These are phyloP conservation scores for Scedosporium minutisporum DNA, from an alignment of 2,329 filamentous ascomycete species.

Conservation along the genomic window DNA sequence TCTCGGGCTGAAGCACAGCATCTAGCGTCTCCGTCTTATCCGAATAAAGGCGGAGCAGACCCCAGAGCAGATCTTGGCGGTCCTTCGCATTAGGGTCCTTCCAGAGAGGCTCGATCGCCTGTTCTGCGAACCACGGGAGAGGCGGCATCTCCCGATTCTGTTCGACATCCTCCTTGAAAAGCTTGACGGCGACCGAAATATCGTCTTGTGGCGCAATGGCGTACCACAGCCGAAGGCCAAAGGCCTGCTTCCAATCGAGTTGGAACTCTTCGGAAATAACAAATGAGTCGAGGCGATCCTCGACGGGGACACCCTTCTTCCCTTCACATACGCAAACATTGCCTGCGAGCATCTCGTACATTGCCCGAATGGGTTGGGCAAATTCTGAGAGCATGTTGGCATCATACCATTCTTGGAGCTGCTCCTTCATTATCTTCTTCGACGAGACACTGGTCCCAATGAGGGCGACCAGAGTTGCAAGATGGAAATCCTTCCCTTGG, in stretches of 20 bases:
- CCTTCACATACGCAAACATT: constrained; percentile 80
- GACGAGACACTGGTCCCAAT: constrained; percentile 64
- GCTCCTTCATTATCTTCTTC: constrained; percentile 65
- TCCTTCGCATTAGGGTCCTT: constrained; percentile 46
- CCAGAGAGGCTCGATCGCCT: constrained; percentile 49
- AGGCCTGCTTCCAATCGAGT: constrained; percentile 87
- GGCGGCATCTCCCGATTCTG: constrained; percentile 65
- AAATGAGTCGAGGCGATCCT: constrained; percentile 74
- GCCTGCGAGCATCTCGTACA: constrained; percentile 84
- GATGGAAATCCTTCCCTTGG: constrained; percentile 65
- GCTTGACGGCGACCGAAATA: constrained; percentile 61
- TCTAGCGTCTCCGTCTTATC: constrained; percentile 50
- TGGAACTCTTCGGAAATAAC: constrained; percentile 74
- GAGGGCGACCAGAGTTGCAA: constrained; percentile 76
- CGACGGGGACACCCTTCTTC: constrained; percentile 58
- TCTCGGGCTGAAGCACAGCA: constrained; percentile 64
- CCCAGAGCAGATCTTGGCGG: constrained; percentile 76
- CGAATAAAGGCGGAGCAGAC: constrained; percentile 73
- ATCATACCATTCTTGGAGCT: constrained; percentile 76
- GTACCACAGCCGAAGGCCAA: constrained; percentile 88
- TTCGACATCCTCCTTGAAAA: constrained; percentile 64
- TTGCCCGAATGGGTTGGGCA: constrained; percentile 67
- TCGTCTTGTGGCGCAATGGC: constrained; percentile 58
- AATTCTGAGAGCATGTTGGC: constrained; percentile 83
- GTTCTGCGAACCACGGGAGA: constrained; percentile 59